Base-by-base conservation (phyloP, 164 flowering plant genomes). In the Aristolochia californica region DNA sequence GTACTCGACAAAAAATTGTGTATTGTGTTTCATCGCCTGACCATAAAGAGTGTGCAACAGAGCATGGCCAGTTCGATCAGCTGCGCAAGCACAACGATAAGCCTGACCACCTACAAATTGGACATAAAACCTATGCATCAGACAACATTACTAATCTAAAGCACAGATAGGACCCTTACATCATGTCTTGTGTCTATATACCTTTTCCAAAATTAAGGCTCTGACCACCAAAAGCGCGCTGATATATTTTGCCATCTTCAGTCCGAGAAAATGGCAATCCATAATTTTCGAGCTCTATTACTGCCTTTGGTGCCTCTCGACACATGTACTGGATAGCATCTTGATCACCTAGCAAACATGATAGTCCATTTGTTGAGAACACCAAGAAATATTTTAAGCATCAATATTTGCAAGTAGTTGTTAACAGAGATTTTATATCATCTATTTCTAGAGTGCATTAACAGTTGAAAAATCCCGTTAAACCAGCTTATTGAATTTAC, bases 291-390 rank as follows among this genome's bases (percentile, higher is more conserved):
- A 94, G 96, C 73, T 94, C 97, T 68, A 90, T 88, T 30, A 94
- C 99, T 49, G 96, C 99, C 78, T 90, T 85, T 40, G 99, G 97
- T 60, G 99, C 99, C 73, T 94, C 99, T 60, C 97, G 82, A 63
- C 99, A 94, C 99, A 94, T 94, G 61, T 90, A 94, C 54, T 90
- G 97, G 58, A 94, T 88, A 56, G 97, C 96, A 81, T 94, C 99
- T 68, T 94, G 97, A 63, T 90, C 96, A 69, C 97, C 99, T 94
- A 21, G 27, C 15, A 14, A 23, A 21, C 27, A 51, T 21, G 54
- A 51, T 23, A 21, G 22, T 16, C 22, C 9, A 47, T 21, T 8
- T 47, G 50, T 21, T 47, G 9, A 47, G 18, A 47, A 17, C 50
- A 14, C 50, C 50, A 2, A 47, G 20, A 34, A 34, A 34, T 28